Base-by-base conservation (phyloP, 2,329 filamentous ascomycete genomes). In the Diaporthe sp. region DNA sequence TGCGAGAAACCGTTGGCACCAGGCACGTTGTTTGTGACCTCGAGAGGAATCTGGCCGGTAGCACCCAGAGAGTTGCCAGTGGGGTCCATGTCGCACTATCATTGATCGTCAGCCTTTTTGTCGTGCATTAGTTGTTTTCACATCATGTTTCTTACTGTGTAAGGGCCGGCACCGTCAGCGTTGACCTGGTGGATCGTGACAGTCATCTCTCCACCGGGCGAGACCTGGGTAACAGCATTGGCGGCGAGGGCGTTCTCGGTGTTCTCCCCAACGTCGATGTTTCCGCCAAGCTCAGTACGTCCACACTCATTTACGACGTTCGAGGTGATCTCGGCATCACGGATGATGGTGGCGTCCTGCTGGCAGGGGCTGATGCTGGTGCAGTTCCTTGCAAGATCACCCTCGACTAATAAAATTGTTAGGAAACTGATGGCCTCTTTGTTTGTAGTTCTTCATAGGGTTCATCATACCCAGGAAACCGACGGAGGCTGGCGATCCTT, bases 321-420 rank as follows among this genome's bases (percentile, higher is more conserved):
- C 72, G 85, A 83, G 9, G 78, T 77, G 79, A 90, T 88, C 84
- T 91, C 86, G 22, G 87, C 87, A 75, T 91, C 89, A 71, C 88
- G 87, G 82, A 93, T 93, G 80, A 92, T 87, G 72, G 90, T 92
- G 15, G 90, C 86, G 75, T 93, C 92, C 77, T 91, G 89, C 80
- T 93, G 91, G 85, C 92, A 93, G 28, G 92, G 91, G 81, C 87
- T 91, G 84, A 92, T 91, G 73, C 85, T 85, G 22, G 90, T 92
- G 82, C 91, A 92, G 82, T 92, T 91, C 77, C 92, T 88, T 39
- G 92, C 89, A 78, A 92, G 86, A 74, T 83, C 83, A 55, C 87
- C 82, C 78, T 90, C 87, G 76, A 92, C 87, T 88, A 22, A 15
- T 28, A 12, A 3, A 6, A 31, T 0, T 49, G 71, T 76, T 60